These are phyloP conservation scores for Trichoderma asperellum DNA, from an alignment of 2,329 filamentous ascomycete genomes.

Conservation along the genomic window DNA sequence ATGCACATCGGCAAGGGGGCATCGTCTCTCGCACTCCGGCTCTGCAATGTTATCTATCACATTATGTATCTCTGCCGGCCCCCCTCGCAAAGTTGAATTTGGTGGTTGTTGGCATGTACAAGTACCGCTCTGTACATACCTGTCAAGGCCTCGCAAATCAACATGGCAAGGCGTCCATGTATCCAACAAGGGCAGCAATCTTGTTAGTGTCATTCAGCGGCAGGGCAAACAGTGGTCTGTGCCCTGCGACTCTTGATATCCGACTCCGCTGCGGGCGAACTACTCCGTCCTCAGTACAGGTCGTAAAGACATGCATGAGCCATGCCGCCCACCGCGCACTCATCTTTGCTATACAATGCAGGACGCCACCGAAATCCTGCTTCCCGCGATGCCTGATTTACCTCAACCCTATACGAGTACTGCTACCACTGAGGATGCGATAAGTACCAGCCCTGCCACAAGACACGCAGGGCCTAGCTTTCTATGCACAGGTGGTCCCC, in stretches of 20 bases:
- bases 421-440: constrained; percentile 20
- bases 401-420: not conserved
- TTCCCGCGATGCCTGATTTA: constrained; percentile 22
- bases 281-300: constrained; percentile 14
- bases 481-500: not conserved
- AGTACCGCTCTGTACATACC: not conserved
- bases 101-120: constrained; percentile 1
- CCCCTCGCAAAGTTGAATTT: constrained; percentile 13
- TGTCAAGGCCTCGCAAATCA: constrained; percentile 19
- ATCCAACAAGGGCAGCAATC: constrained; percentile 23
- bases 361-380: constrained; percentile 26
- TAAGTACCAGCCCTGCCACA: constrained; percentile 5
- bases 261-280: constrained; percentile 28
- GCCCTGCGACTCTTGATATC: constrained; percentile 13
- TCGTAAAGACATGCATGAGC: constrained; percentile 22
- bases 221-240: constrained; percentile 23
- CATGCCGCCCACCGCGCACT: constrained; percentile 25
- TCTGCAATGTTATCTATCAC: constrained; percentile 15
- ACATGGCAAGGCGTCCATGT: constrained; percentile 15
- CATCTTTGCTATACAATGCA: constrained; percentile 21
- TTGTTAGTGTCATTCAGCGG: constrained; percentile 14
- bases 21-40: not conserved
- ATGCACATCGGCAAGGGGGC: not conserved
- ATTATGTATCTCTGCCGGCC: constrained; percentile 5
- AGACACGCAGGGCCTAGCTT: constrained; percentile 14